Percentiles rank a stretch among this genome's conserved stretches.
phyloP scores from a whole-genome alignment of 257 asterid species.

The Ilex asprella region DNA sequence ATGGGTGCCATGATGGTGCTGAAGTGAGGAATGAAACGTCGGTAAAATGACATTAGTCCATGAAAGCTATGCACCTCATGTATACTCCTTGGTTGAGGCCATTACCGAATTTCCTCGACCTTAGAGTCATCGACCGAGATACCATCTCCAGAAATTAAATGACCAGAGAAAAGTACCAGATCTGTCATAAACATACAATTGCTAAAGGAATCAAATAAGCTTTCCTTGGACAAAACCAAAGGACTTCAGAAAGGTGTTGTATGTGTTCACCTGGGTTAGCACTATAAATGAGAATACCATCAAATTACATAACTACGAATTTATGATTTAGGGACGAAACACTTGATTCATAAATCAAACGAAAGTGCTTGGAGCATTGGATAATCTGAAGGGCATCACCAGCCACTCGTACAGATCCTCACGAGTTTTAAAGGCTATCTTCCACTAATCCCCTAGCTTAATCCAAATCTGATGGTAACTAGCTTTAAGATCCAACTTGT shows the following conservation, averaged over 20 bases:
- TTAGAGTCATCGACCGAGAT: not conserved
- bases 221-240: not conserved
- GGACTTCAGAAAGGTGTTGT: not conserved
- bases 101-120: not conserved
- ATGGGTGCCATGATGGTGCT: conserved; percentile 6
- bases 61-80: no score
- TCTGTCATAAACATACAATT: not conserved
- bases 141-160: not conserved
- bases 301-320: conserved; percentile 9
- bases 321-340: not conserved
- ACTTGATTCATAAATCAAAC: conserved; percentile 1
- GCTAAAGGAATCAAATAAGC: not conserved
- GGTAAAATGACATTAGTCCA: no score
- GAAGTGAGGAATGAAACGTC: conserved; percentile 4
- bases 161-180: not conserved
- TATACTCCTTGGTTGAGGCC: not conserved
- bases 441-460: conserved; percentile 8
- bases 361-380: not conserved
- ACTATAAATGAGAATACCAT: conserved; percentile 9
- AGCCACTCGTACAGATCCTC: no score
- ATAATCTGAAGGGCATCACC: no score
- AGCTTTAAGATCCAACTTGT: not conserved
- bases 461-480: conserved; percentile 8
- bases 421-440: conserved; percentile 4
- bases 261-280: not conserved